Base-by-base conservation (phyloP, 352 stramenopile species). In the Phytophthora ramorum region DNA sequence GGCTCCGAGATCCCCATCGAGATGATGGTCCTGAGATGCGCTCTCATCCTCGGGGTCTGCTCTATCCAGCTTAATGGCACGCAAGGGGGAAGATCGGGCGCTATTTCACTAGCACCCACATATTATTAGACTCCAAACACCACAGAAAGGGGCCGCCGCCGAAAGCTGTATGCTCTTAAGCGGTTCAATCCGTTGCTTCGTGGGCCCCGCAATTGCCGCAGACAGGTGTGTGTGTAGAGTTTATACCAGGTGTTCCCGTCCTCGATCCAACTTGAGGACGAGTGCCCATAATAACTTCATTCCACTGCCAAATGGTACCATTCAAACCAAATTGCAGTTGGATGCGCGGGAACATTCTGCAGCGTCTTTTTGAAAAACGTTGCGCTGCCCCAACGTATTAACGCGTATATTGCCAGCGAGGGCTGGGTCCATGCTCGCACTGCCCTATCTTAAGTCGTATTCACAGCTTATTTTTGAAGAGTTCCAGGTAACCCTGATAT, bases 351-450 rank as follows among this genome's bases (percentile, higher is more conserved):
- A 68, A 52, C 9, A 61, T 71, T 71, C 35, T 40, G 46, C 17
- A 22, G n/a, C 24, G 16, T 28, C 43, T 34, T 66, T 55, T 38
- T 17, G 16, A 45, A 24, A 37, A 43, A 22, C 52, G 50, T 63
- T 65, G 44, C 43, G 34, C 53, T 61, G 46, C 37, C 24, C 38
- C 55, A 71, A 79, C 63, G 65, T 32, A 51, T 67, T 66, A 83
- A 79, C 75, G 71, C 19, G 55, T 68, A 71, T 61, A 66, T 57
- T 74, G 53, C 75, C 75, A 71, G 75, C 43, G 49, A 57, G 30
- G 56, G 45, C 28, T 66, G 53, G 44, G 38, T 45, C 43, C n/a
- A 26, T 16, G 20, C 30, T 46, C 12, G 26, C 14, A 17, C 9
- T 4, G n/a, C 38, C 7, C 54, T 58, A 65, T 59, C 58, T 64